A percentile compares a stretch with the other conserved stretches of the same genome.
Evolutionary conservation across 257 asterid species (phyloP).

Genomic region (Oldenlandia corymbosa): DNA sequence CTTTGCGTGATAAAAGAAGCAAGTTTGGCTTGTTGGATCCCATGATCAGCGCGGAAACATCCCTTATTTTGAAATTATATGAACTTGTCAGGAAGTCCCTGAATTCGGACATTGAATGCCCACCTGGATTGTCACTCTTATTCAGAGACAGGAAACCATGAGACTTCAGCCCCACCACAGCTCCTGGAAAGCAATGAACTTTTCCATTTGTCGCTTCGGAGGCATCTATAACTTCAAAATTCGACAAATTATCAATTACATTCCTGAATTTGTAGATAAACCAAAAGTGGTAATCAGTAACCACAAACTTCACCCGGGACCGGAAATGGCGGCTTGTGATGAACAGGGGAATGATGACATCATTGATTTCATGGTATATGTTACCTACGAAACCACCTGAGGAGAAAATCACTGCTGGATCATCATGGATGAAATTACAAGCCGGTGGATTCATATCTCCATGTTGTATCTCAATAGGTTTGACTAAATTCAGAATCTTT

Average conservation of each 20-base stretch:
- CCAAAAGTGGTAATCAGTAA: conserved; percentile 36
- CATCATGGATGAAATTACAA: conserved; percentile 23
- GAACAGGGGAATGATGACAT: conserved; percentile 52
- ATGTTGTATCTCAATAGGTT: conserved; percentile 37
- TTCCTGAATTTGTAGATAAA: conserved; percentile 33
- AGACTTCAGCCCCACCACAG: conserved; percentile 41
- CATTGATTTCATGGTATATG: conserved; percentile 53
- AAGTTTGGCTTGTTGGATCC: conserved; percentile 19
- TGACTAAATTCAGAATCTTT: conserved; percentile 27
- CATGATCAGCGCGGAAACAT: conserved; percentile 28
- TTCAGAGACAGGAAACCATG: conserved; percentile 42
- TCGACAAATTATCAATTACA: conserved; percentile 28
- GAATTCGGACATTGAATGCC: conserved; percentile 41
- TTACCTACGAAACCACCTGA: conserved; percentile 45
- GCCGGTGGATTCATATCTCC: conserved; percentile 31
- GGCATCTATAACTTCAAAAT: conserved; percentile 33
- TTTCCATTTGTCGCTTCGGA: conserved; percentile 13
- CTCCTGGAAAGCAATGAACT: conserved; percentile 50
- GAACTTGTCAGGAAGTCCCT: conserved; percentile 28
- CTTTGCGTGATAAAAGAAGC: conserved; percentile 43
- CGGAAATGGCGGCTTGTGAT: conserved; percentile 42
- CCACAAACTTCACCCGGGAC: conserved; percentile 26
- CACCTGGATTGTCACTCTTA: conserved; percentile 31
- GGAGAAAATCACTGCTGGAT: conserved; percentile 42
- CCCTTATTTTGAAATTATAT: conserved; percentile 20